These are phyloP conservation scores for Coniochaeta sp. DNA, from an alignment of 2,329 filamentous ascomycete genomes.

Conservation along the genomic window DNA sequence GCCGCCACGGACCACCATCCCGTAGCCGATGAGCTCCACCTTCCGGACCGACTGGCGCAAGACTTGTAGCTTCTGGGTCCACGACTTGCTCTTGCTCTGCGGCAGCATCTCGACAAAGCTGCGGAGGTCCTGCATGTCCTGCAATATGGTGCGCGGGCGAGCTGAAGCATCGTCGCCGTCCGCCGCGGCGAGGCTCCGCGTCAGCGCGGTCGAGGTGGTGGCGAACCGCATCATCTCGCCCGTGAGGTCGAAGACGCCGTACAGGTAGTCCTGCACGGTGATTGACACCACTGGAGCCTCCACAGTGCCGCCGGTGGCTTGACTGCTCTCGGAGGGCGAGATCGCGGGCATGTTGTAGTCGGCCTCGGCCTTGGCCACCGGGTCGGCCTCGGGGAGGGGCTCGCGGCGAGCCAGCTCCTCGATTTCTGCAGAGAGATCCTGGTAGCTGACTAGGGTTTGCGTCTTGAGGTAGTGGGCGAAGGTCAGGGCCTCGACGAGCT, in stretches of 20 bases:
- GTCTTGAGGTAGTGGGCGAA: constrained; percentile 82
- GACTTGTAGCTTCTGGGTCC: constrained; percentile 73
- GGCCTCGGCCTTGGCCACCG: constrained; percentile 10
- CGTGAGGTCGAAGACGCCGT: constrained; percentile 87
- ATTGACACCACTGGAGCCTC: constrained; percentile 42
- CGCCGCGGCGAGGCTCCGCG: constrained; percentile 40
- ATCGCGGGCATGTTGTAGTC: constrained; percentile 22
- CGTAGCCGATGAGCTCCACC: constrained; percentile 86
- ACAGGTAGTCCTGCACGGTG: constrained; percentile 77
- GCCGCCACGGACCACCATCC: constrained; percentile 75
- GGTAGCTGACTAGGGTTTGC: constrained; percentile 64
- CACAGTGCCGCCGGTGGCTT: background rate
- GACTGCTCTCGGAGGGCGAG: background rate
- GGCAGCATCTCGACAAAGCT: constrained; percentile 68
- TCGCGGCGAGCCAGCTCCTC: constrained; percentile 24
- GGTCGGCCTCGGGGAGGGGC: constrained; percentile 13
- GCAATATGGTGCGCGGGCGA: constrained; percentile 55
- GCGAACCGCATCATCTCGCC: constrained; percentile 97
- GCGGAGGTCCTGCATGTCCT: constrained; percentile 73
- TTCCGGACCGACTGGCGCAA: constrained; percentile 89
- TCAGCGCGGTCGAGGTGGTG: constrained; percentile 78
- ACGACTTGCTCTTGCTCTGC: constrained; percentile 48
- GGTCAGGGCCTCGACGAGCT: constrained; percentile 85
- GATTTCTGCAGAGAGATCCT: constrained; percentile 46
- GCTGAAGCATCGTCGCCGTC: constrained; percentile 13